Conservation (phyloP, 2,329 filamentous ascomycete species). For the Trichoderma simmonsii region DNA sequence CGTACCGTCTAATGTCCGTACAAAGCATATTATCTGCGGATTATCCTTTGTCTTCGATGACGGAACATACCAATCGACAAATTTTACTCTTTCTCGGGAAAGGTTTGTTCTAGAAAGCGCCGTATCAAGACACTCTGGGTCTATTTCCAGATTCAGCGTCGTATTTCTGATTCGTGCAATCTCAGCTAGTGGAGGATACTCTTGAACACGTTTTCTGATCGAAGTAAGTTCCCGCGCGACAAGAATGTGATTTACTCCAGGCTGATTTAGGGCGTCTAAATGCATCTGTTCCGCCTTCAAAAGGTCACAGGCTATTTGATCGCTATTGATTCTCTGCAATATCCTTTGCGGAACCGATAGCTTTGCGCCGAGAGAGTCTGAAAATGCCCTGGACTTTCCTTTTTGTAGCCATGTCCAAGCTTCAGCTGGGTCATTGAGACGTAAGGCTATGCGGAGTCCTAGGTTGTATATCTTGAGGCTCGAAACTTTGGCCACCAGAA, state of each 20-base stretch:
- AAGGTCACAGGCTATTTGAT: background rate
- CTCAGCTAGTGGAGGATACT: background rate
- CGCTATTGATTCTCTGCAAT: background rate
- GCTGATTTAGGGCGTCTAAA: background rate
- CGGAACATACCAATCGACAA: background rate
- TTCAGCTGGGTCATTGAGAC: background rate
- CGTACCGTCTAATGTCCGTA: background rate
- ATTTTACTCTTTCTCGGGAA: background rate
- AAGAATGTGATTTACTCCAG: background rate
- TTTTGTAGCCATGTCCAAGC: background rate
- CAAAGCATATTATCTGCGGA: background rate
- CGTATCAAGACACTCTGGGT: background rate
- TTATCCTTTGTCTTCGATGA: background rate
- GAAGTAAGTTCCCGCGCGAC: background rate
- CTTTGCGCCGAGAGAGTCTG: background rate
- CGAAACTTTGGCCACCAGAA: background rate
- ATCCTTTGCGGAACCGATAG: background rate
- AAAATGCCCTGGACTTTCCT: background rate
- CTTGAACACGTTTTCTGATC: background rate
- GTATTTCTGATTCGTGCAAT: background rate
- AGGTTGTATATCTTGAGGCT: background rate
- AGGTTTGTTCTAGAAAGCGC: background rate
- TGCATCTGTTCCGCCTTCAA: background rate
- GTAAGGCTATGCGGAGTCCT: background rate
- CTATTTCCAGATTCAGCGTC: background rate